phyloP scores from a whole-genome alignment of 495 filamentous ascomycete genomes.

The Annulohypoxylon moriforme region DNA sequence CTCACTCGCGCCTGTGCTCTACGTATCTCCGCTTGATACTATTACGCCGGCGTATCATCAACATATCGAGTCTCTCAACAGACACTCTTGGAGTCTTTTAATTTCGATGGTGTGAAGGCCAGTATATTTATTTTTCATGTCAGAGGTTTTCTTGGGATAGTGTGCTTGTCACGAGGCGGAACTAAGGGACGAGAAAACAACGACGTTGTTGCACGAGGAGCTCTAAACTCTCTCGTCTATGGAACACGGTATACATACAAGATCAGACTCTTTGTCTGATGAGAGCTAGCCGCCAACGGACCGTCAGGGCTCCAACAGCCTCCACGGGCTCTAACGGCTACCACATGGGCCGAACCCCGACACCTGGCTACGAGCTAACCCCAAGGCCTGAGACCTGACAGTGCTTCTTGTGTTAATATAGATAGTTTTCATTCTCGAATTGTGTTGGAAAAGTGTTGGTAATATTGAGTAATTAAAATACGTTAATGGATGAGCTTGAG shows the following conservation, averaged over 20 bases:
- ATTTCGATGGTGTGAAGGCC: neutral
- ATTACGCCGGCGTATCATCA: neutral
- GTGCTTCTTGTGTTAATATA: neutral
- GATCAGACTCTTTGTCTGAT: too few species aligned
- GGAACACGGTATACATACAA: too few species aligned
- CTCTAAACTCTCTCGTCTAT: too few species aligned
- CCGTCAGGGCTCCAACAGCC: too few species aligned
- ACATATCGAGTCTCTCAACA: neutral
- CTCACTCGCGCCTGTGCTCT: neutral
- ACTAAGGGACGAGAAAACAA: too few species aligned
- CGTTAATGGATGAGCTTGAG: neutral
- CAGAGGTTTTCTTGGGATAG: neutral
- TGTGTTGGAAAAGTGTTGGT: neutral
- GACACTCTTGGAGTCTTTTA: neutral
- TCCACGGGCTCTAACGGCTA: too few species aligned
- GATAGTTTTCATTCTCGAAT: neutral
- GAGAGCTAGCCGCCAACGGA: too few species aligned
- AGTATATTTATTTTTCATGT: neutral
- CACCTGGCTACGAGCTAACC: too few species aligned
- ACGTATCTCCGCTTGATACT: neutral
- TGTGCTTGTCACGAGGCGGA: too few species aligned
- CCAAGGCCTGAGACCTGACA: too few species aligned
- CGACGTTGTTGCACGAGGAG: too few species aligned
- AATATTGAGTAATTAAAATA: neutral
- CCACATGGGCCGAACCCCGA: too few species aligned